Evolutionary conservation across 2,329 filamentous ascomycete species (phyloP), one percentile per base, ranked within the genome.

Genomic region (Rhynchosporium graminicola): DNA sequence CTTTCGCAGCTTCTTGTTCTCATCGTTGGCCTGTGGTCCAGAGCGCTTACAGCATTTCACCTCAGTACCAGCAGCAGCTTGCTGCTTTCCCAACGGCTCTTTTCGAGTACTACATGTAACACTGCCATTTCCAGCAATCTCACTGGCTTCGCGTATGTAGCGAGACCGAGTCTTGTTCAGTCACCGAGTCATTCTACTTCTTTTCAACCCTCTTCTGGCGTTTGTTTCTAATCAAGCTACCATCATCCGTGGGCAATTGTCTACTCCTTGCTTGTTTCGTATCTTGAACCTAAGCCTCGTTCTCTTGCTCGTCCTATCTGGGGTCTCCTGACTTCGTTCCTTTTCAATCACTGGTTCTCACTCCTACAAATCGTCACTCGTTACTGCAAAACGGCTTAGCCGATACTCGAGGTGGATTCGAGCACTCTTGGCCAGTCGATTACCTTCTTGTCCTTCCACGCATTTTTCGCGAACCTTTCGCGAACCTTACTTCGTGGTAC

Each of bases 251-350:
- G 46, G 36, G 36, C 51, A 36, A 52, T 7, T 33, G 33, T 38
- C 50, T 57, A 56, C 58, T 20, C 20, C 55, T 40, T 64, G 43
- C 50, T 47, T 62, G 68, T 70, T 73, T 72, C 71, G 66, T 59
- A 48, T 65, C 61, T 52, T 62, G 66, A 58, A 51, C 43, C 52
- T 65, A 67, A 60, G 57, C 54, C 31, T 68, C 65, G 56, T 60
- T 69, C 67, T 70, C 62, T 71, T 70, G 67, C 69, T 62, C 63
- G 55, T 61, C 64, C 61, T 66, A 60, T 55, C 61, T 60, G 58
- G 36, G 62, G 59, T 31, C 55, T 63, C 60, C 59, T 61, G 57
- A 64, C 52, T 58, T 57, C 59, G 26, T 26, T 33, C 20, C 28
- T 46, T 29, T 13, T 40, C 48, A 54, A 62, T 46, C 40, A 56